Evolutionary conservation across 1,284 basidiomycete species (phyloP), one percentile per base, ranked within the genome.

Genomic region (Trichosporon faecale): DNA sequence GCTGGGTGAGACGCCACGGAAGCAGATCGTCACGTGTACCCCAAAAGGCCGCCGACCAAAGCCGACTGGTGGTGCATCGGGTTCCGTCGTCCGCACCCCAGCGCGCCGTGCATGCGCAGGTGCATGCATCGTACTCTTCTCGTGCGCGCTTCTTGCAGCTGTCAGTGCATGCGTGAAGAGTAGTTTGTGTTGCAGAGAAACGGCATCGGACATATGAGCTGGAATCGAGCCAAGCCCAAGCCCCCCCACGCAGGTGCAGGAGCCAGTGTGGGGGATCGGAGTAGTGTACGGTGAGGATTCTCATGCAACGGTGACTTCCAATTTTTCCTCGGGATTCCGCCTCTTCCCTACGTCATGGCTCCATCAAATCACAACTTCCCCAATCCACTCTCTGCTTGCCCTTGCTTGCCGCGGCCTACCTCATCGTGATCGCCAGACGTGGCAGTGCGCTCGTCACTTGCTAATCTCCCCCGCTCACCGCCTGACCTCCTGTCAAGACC

Each of bases 31-130:
- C 63, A 61, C 63, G 35, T 64, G 63, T 31, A 40, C 63, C 63
- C 63, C 35, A 64, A 44, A 37, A 64, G 63, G 63, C 37, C 63
- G 63, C 63, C 63, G 63, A 64, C 63, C 63, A 64, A 64, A 64
- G 63, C 63, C 63, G 63, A 64, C 21, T 27, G 35, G 23, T 6
- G 1, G n/a, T 18, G 63, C 57, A 21, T 31, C 57, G 57, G 57
- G 29, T 33, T 31, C 57, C 57, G 57, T 61, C 57, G 23, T 61
- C 57, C 57, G 57, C 5, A 27, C 25, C 21, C 12, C 57, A 14
- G 6, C 29, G 27, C 29, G 4, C 18, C 29, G 57, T 61, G 57
- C 57, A 61, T 61, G 57, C 57, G 29, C 29, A 18, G 29, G 27
- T 31, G 57, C 57, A 61, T 61, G 57, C 57, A 61, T 61, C 2